A percentile compares a stretch with the other conserved stretches of the same genome.
These are phyloP conservation scores for Eucommia ulmoides DNA, from an alignment of 257 asterid genomes.

Conservation along the genomic window DNA sequence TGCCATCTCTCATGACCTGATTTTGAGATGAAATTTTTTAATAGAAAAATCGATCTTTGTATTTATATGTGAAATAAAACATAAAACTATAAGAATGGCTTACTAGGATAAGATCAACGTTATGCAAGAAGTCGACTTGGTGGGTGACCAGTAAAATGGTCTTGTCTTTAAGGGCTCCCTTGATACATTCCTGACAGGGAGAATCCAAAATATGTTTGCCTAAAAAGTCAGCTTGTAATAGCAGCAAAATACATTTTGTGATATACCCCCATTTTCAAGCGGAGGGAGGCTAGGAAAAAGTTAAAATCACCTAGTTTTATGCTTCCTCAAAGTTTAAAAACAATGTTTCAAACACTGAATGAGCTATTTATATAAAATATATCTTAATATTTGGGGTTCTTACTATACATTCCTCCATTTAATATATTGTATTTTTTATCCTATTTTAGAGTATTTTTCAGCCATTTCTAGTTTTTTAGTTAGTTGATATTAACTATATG, in stretches of 20 bases:
- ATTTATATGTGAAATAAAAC: background rate
- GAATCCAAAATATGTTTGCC: background rate
- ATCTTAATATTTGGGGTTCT: no score
- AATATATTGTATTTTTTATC: no score
- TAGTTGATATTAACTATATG: no score
- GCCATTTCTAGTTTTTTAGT: no score
- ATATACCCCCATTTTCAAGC: background rate
- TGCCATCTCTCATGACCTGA: constrained; percentile 93
- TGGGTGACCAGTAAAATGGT: constrained; percentile 86
- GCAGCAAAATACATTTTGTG: background rate
- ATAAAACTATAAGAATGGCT: constrained; percentile 10
- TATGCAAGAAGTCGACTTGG: constrained; percentile 97
- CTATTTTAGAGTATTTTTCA: no score
- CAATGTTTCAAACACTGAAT: no score
- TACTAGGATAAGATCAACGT: constrained; percentile 81
- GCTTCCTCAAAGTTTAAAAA: no score
- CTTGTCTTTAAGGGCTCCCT: constrained; percentile 76
- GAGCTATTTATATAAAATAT: no score
- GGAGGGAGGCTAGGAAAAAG: background rate
- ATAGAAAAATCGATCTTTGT: background rate
- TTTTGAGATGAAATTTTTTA: background rate
- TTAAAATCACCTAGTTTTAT: background rate
- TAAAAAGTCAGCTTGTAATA: background rate
- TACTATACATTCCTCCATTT: no score
- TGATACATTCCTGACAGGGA: constrained; percentile 65